Base-by-base conservation (phyloP, 148 eudicot species). In the Spergularia marina region DNA sequence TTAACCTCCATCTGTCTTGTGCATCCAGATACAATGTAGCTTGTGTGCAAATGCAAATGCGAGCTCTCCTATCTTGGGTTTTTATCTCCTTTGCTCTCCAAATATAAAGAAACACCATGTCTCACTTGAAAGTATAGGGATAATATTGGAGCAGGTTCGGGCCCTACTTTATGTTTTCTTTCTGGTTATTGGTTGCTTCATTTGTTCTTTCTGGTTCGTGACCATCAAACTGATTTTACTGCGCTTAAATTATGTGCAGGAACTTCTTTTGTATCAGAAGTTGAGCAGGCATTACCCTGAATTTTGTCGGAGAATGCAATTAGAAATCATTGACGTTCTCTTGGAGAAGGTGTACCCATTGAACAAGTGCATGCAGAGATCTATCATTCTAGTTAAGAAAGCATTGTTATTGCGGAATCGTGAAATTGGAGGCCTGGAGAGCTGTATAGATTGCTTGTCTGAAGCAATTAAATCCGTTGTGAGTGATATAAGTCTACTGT, bases 91-190 rank as follows among this genome's bases (percentile, higher is more conserved):
- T 68, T 71, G 79, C 65, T 89, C 89, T 78, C 65, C 70, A 15
- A 65, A 36, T 61, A 14, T 73, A 73, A 47, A 2, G 21, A 60
- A 62, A 40, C 68, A 60, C 12, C 80, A 74, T 36, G 76, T 80
- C 77, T 86, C 92, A 65, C 79, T 61, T 77, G 83, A 80, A 71
- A 70, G 84, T 15, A 74, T 87, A 69, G 87, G 89, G 25, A 77
- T 76, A 58, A 70, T 95, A 30, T 74, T 92, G 72, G 97, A 92
- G 76, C 94, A 92, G 99, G 99, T 95, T 80, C 76, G 70, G 53
- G 56, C 40, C 55, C 61, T 49, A 67, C 59, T 76, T 10, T 71
- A 41, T 51, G 40, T 63, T 20, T 53, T 21, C 34, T 40, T 55
- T 72, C 16, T 59, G 21, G 11, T 54, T 49, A 34, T 47, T 63